phyloP scores from a whole-genome alignment of 2,329 filamentous ascomycete genomes.

The Beauveria sp. region DNA sequence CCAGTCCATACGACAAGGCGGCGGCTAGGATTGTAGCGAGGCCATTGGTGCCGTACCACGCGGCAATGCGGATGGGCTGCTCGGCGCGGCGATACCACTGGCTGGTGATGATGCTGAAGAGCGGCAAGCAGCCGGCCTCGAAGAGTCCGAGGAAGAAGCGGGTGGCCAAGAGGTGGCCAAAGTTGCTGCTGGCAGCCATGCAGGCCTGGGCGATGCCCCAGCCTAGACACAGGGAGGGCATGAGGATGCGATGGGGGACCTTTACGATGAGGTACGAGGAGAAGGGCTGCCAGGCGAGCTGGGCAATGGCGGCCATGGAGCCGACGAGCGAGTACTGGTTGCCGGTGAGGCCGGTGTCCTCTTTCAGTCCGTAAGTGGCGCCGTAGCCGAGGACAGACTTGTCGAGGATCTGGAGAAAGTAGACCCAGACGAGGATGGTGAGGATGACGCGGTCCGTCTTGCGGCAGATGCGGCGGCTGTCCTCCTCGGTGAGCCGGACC shows the following conservation, averaged over 20 bases:
- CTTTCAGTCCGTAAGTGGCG: slow-evolving; percentile 45
- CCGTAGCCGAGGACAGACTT: slow-evolving; percentile 50
- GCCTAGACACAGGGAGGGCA: slow-evolving; percentile 40
- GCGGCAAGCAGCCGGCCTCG: slow-evolving; percentile 44
- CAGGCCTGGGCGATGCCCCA: slow-evolving; percentile 36
- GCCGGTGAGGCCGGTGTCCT: slow-evolving; percentile 41
- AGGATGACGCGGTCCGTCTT: slow-evolving; percentile 57
- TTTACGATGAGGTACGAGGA: slow-evolving; percentile 53
- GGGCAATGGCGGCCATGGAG: slow-evolving; percentile 50
- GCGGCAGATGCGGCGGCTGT: slow-evolving; percentile 38
- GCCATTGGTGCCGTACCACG: slow-evolving; percentile 61
- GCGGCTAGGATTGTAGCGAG: slow-evolving; percentile 49
- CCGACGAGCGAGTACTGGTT: slow-evolving; percentile 50
- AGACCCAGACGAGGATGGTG: slow-evolving; percentile 47
- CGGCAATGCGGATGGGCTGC: slow-evolving; percentile 54
- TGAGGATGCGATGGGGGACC: slow-evolving; percentile 50
- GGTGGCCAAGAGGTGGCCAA: slow-evolving; percentile 39
- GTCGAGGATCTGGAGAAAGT: slow-evolving; percentile 52
- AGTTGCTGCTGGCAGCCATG: slow-evolving; percentile 41
- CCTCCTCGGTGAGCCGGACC: slow-evolving; percentile 29
- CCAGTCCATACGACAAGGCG: slow-evolving; percentile 47
- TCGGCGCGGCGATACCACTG: slow-evolving; percentile 44
- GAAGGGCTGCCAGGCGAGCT: slow-evolving; percentile 54
- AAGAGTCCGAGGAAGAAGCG: slow-evolving; percentile 40
- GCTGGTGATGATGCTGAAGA: slow-evolving; percentile 38